These are phyloP conservation scores for Chamaecrista fasciculata DNA, from an alignment of 306 rosid species.

Conservation along the genomic window DNA sequence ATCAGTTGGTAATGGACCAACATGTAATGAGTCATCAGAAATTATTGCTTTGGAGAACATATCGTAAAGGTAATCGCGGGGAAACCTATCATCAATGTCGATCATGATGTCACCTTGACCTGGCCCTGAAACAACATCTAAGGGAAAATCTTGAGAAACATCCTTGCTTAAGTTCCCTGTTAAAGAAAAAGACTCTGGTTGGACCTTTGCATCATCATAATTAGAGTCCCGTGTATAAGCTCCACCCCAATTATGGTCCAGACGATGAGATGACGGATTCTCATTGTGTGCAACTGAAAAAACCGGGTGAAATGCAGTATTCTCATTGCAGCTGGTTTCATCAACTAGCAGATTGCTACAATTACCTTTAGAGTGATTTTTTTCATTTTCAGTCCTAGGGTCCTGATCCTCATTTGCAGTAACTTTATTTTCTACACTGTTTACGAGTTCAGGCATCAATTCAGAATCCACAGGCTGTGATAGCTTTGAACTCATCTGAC, in stretches of 20 bases:
- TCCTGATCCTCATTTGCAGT: slow-evolving; percentile 39
- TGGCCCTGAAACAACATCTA: slow-evolving; percentile 40
- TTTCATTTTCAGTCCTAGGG: slow-evolving; percentile 37
- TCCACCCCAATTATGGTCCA: no score
- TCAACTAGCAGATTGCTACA: slow-evolving; percentile 32
- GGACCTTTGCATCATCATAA: slow-evolving; percentile 33
- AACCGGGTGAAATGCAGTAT: slow-evolving; percentile 30
- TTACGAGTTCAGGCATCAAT: slow-evolving; percentile 35
- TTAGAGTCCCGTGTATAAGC: slow-evolving; percentile 26
- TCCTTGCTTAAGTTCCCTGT: slow-evolving; percentile 37
- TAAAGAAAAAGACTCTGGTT: slow-evolving; percentile 34
- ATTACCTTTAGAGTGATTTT: slow-evolving; percentile 32
- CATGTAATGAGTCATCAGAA: slow-evolving; percentile 53
- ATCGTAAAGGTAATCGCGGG: slow-evolving; percentile 81
- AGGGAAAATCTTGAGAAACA: slow-evolving; percentile 43
- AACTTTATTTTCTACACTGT: slow-evolving; percentile 34
- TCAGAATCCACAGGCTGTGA: slow-evolving; percentile 45
- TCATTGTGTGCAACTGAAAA: slow-evolving; percentile 47
- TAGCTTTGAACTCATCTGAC: slow-evolving; percentile 44
- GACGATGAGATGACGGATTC: no score
- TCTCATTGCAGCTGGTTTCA: slow-evolving; percentile 43
- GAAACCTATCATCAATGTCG: slow-evolving; percentile 82
- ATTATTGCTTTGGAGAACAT: slow-evolving; percentile 83
- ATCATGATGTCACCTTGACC: slow-evolving; percentile 73
- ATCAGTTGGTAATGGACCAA: slow-evolving; percentile 64